These are phyloP conservation scores for Colletotrichum noveboracense DNA, from an alignment of 2,329 filamentous ascomycete species.

Conservation along the genomic window DNA sequence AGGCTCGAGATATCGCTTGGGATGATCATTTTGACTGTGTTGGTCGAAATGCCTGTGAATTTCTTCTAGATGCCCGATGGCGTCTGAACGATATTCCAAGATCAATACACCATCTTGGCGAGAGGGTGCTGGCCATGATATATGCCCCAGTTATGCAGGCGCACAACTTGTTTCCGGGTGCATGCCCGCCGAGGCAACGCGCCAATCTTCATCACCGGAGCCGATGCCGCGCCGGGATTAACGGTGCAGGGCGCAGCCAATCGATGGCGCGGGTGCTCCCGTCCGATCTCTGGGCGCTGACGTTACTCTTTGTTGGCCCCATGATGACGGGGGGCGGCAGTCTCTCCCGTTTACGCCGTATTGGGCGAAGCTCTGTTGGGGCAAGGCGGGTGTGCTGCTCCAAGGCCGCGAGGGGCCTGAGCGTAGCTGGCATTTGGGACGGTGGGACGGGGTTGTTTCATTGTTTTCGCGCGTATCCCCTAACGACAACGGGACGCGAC, in stretches of 20 bases:
- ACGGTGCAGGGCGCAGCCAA: background rate
- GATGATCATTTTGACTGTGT: slow-evolving; percentile 4
- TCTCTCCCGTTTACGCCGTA: background rate
- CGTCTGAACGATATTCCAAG: background rate
- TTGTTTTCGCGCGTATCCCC: background rate
- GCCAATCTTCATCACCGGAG: background rate
- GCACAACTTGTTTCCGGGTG: background rate
- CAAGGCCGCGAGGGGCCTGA: background rate
- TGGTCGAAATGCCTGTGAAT: background rate
- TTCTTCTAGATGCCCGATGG: background rate
- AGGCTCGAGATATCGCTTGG: background rate
- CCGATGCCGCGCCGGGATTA: background rate
- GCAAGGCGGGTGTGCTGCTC: background rate
- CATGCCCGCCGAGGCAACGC: background rate
- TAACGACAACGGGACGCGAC: background rate
- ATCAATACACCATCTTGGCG: background rate
- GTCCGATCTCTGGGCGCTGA: background rate
- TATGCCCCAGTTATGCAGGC: background rate
- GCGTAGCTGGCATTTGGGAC: slow-evolving; percentile 9
- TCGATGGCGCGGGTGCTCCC: background rate
- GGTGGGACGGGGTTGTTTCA: slow-evolving; percentile 9
- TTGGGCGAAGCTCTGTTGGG: background rate
- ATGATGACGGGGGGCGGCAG: background rate
- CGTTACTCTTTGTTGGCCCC: background rate
- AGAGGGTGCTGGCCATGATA: background rate